Evolutionary conservation across 2,329 filamentous ascomycete genomes (phyloP).

Genomic region (Domatiomyces catenatus): DNA sequence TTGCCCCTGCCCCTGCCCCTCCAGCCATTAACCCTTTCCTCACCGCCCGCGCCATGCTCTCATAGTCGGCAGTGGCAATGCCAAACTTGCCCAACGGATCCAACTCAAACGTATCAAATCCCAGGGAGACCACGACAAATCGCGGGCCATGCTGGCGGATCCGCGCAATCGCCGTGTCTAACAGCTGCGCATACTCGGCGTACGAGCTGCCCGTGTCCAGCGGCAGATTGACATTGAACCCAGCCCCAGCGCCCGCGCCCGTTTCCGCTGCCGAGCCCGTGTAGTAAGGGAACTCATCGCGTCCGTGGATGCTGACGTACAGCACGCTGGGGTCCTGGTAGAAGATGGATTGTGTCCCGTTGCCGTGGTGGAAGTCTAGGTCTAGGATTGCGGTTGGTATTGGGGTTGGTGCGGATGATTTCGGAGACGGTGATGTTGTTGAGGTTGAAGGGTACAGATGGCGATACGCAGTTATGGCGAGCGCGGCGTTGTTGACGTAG

Average conservation of each 20-base stretch:
- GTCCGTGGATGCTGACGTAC: constrained; percentile 23
- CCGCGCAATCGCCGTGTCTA: constrained; percentile 7
- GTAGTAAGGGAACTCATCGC: constrained; percentile 23
- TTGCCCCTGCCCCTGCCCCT: neutral
- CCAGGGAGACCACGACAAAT: constrained; percentile 15
- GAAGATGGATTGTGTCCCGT: constrained; percentile 18
- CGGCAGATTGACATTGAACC: constrained; percentile 14
- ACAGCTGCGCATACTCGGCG: constrained; percentile 11
- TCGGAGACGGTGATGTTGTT: neutral
- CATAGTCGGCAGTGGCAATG: constrained; percentile 15
- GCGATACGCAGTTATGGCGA: constrained; percentile 10
- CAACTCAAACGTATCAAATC: constrained; percentile 16
- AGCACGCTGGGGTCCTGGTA: constrained; percentile 19
- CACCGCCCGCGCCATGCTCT: constrained; percentile 9
- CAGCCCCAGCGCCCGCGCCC: constrained; percentile 6
- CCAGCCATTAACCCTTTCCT: constrained; percentile 3
- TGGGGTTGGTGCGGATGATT: neutral
- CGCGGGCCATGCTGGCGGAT: constrained; percentile 8
- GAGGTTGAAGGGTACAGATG: constrained; percentile 1
- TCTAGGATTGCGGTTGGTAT: constrained; percentile 11
- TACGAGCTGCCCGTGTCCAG: constrained; percentile 11
- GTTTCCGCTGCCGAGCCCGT: constrained; percentile 12
- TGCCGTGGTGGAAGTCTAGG: constrained; percentile 18
- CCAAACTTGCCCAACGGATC: constrained; percentile 16
- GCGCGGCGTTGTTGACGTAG: constrained; percentile 17